A percentile compares a stretch with the other conserved stretches of the same genome.
phyloP scores from a whole-genome alignment of 2,329 filamentous ascomycete species.

The Albifimbria verrucaria region DNA sequence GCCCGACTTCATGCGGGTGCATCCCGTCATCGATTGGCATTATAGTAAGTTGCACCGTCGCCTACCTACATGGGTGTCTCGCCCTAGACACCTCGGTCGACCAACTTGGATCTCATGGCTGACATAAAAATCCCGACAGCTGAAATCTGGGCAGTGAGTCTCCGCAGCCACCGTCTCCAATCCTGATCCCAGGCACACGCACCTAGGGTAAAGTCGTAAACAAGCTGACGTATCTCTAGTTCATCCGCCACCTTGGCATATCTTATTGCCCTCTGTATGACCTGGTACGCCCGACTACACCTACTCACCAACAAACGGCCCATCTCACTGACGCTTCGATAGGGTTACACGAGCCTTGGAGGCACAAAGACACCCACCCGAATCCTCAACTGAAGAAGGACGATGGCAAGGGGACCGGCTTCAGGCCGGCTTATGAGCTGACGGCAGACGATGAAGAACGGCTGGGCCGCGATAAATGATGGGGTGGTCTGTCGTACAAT shows the following conservation, averaged over 20 bases:
- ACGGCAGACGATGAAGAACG: slow-evolving; percentile 74
- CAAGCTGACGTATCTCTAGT: slow-evolving; percentile 46
- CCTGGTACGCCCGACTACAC: slow-evolving; percentile 27
- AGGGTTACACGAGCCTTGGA: slow-evolving; percentile 87
- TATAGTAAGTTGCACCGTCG: slow-evolving; percentile 46
- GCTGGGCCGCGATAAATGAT: slow-evolving; percentile 64
- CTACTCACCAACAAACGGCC: neutral
- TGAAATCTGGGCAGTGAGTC: slow-evolving; percentile 86
- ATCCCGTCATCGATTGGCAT: slow-evolving; percentile 97
- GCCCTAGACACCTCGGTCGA: too few relatives aligned
- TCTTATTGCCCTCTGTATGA: slow-evolving; percentile 89
- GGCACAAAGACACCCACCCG: slow-evolving; percentile 85
- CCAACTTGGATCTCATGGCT: neutral
- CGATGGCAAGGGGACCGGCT: slow-evolving; percentile 37
- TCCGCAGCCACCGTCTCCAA: too few relatives aligned
- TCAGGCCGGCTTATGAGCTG: slow-evolving; percentile 73
- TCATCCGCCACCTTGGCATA: slow-evolving; percentile 74
- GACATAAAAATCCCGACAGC: slow-evolving; percentile 22
- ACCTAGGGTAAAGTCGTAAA: too few relatives aligned
- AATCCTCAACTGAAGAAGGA: slow-evolving; percentile 68
- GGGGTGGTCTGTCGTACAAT: neutral
- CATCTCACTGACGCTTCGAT: too few relatives aligned
- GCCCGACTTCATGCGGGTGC: slow-evolving; percentile 88
- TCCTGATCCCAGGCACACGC: too few relatives aligned
- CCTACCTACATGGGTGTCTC: neutral